phyloP scores from a whole-genome alignment of 2,329 filamentous ascomycete species.

The Eutypa lata region DNA sequence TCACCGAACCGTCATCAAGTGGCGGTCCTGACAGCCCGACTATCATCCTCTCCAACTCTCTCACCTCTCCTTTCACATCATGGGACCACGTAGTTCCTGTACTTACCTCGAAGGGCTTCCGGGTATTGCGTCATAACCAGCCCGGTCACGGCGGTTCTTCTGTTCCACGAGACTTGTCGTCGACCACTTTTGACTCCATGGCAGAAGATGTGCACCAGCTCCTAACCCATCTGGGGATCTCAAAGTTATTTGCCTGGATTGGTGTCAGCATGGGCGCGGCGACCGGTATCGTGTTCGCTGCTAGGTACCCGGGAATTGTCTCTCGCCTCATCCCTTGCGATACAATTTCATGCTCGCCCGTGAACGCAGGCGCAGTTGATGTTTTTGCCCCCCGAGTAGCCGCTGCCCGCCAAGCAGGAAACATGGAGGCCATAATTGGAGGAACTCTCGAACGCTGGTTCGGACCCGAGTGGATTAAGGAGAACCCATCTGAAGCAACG shows the following conservation, averaged over 20 bases:
- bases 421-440: slow-evolving; percentile 28
- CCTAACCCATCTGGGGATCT: slow-evolving; percentile 28
- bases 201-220: slow-evolving; percentile 35
- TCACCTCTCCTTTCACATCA: slow-evolving; percentile 31
- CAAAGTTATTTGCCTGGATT: slow-evolving; percentile 36
- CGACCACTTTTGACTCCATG: slow-evolving; percentile 37
- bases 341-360: slow-evolving; percentile 36
- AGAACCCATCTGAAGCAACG: slow-evolving; percentile 31
- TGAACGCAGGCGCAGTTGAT: slow-evolving; percentile 33
- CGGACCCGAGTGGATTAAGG: slow-evolving; percentile 32
- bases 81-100: slow-evolving; percentile 38
- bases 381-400: slow-evolving; percentile 33
- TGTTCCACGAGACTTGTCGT: slow-evolving; percentile 27
- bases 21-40: background rate
- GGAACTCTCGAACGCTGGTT: slow-evolving; percentile 40
- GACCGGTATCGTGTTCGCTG: slow-evolving; percentile 36
- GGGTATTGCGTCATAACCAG: slow-evolving; percentile 41
- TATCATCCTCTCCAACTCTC: slow-evolving; percentile 38
- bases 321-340: slow-evolving; percentile 37
- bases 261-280: slow-evolving; percentile 45
- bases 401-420: slow-evolving; percentile 30
- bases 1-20: slow-evolving; percentile 20
- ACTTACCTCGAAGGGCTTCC: slow-evolving; percentile 33
- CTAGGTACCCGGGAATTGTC: slow-evolving; percentile 35
- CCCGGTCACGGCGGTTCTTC: slow-evolving; percentile 40